Evolutionary conservation across 768 basidiomycete genomes (phyloP), one percentile per base, ranked within the genome.

Genomic region (Russula sp.): DNA sequence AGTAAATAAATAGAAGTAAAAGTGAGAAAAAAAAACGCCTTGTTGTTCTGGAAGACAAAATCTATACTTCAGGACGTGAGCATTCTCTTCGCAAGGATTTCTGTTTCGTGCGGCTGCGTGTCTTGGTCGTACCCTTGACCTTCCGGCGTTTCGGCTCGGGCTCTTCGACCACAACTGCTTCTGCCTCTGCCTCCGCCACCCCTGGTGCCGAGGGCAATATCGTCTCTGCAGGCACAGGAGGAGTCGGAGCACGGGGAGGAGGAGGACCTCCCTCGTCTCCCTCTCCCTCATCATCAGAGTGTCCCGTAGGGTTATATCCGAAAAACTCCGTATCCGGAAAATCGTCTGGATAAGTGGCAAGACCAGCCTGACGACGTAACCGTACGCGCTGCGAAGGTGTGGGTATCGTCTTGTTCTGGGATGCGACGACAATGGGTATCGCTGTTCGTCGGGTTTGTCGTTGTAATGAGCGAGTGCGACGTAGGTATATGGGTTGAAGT

Each of bases 401-500:
- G 1, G 73, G 73, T n/a, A 69, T 70, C 22, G 59, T 51, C 13
- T 56, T 24, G 10, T 50, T 24, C 2, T 32, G 36, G 8, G 61
- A 65, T 9, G 71, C 51, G 52, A 66, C 52, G 58, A 67, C 50
- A 72, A 72, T 4, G 74, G 72, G 53, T 73, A 71, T 22, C 69
- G 64, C 34, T 22, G 32, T 24, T 69, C 71, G 28, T 67, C 53
- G 0, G 71, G 73, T 11, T 69, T 67, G 11, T 40, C 28, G 36
- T 63, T 65, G 55, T 74, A 75, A 36, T 56, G 64, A 36, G 59
- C 40, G 18, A 74, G 51, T 4, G 64, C 69, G 26, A 56, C 30
- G 60, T 64, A 68, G 36, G 73, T 71, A 49, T 67, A 7, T 22
- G 40, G 20, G 60, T 67, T 67, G 64, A 76, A 63, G 69, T 51